phyloP scores from a whole-genome alignment of 2,329 filamentous ascomycete species.

The Ceratocystis diversiconidia region DNA sequence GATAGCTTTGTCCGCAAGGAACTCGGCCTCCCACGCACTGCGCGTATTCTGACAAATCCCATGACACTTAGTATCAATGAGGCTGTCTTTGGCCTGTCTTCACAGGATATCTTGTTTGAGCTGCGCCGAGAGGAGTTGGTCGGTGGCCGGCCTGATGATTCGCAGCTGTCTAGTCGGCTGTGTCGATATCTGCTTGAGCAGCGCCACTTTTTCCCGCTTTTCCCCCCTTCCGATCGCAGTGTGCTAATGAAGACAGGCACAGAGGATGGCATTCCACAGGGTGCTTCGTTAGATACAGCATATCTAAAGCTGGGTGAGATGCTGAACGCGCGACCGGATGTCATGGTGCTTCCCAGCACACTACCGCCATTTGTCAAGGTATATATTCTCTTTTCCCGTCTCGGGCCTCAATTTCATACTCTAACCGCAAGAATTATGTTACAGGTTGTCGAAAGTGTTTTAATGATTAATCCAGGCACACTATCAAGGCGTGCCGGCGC shows the following conservation, averaged over 20 bases:
- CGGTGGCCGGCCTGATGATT: constrained; percentile 1
- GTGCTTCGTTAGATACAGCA: constrained; percentile 66
- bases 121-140: constrained; percentile 56
- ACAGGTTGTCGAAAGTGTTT: constrained; percentile 77
- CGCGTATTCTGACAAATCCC: constrained; percentile 72
- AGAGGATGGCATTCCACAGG: constrained; percentile 46
- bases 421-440: constrained; percentile 16
- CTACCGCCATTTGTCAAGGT: constrained; percentile 82
- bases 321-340: constrained; percentile 70
- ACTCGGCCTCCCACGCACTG: constrained; percentile 63
- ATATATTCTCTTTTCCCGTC: no score
- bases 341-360: constrained; percentile 69
- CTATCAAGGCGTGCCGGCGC: constrained; percentile 72
- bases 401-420: no score
- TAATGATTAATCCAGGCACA: constrained; percentile 81
- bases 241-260: constrained; percentile 51
- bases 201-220: constrained; percentile 79
- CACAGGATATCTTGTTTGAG: constrained; percentile 73
- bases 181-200: constrained; percentile 74
- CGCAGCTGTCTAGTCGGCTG: constrained; percentile 53
- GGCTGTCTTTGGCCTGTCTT: constrained; percentile 63
- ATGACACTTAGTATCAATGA: constrained; percentile 85
- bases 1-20: constrained; percentile 51
- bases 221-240: constrained; percentile 60
- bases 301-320: constrained; percentile 86